Evolutionary conservation across 1,284 basidiomycete species (phyloP).

Genomic region (Irpex rosettiformis): DNA sequence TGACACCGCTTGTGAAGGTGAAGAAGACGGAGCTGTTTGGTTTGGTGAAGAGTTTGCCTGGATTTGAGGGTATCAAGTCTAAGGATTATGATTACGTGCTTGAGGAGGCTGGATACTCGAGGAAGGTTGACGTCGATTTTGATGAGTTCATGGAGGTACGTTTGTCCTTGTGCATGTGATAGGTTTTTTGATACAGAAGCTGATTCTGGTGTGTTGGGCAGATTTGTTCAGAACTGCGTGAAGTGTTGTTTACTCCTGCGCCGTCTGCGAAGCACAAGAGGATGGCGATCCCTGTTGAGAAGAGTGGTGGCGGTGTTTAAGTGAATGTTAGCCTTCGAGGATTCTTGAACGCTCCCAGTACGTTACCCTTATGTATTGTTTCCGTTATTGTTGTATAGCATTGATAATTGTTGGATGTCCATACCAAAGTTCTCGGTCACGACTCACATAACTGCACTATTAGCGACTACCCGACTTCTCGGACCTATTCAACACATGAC

Average conservation of each 20-base stretch:
- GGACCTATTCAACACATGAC: too few species aligned
- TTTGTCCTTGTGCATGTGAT: constrained; percentile 11
- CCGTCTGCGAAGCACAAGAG: constrained; percentile 41
- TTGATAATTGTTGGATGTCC: too few species aligned
- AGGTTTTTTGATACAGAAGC: neutral
- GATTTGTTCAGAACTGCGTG: constrained; percentile 82
- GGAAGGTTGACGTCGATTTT: constrained; percentile 55
- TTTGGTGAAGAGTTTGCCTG: constrained; percentile 44
- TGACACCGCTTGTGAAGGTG: constrained; percentile 26
- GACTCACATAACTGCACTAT: too few species aligned
- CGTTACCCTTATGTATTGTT: neutral
- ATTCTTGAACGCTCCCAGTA: neutral
- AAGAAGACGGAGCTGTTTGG: constrained; percentile 37
- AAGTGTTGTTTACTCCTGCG: constrained; percentile 61
- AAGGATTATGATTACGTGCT: constrained; percentile 74
- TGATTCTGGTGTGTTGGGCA: constrained; percentile 26
- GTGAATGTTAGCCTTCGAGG: neutral
- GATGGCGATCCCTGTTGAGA: constrained; percentile 77
- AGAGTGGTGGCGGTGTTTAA: constrained; percentile 79
- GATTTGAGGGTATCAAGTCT: constrained; percentile 47
- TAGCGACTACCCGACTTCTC: too few species aligned
- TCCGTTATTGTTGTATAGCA: too few species aligned
- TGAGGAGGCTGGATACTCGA: constrained; percentile 68
- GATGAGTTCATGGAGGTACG: constrained; percentile 81
- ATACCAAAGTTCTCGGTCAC: too few species aligned